phyloP scores from a whole-genome alignment of 2,329 filamentous ascomycete genomes.

The Fonsecaea multimorphosa region DNA sequence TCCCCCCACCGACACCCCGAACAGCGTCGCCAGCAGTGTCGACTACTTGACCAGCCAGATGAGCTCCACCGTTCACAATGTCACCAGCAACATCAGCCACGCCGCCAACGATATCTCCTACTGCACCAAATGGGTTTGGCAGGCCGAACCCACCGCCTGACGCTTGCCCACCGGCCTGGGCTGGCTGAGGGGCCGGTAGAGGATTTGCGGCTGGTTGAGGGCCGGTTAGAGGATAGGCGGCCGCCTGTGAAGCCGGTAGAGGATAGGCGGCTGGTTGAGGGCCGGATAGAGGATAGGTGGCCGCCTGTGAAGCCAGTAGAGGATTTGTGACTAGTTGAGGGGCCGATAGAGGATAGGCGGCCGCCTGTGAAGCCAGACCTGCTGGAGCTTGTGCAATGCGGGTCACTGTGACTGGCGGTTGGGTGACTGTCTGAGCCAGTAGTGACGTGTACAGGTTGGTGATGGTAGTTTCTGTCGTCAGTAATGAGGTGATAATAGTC shows the following conservation, averaged over 20 bases:
- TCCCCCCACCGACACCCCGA: neutral
- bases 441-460: neutral
- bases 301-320: no score
- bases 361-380: neutral
- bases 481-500: neutral
- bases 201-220: no score
- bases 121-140: neutral
- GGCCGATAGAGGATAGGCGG: neutral
- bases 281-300: no score
- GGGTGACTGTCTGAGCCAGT: neutral
- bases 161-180: neutral
- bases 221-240: neutral
- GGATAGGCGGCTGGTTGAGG: no score
- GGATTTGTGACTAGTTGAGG: no score
- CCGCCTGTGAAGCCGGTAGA: neutral
- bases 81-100: neutral
- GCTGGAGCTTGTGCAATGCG: neutral
- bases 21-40: slow-evolving; percentile 1
- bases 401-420: neutral
- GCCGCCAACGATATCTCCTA: neutral
- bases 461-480: neutral
- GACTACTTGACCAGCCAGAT: neutral
- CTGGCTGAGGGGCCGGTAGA: neutral
- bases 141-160: neutral
- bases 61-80: neutral